Evolutionary conservation across 192 early-diverging fungal genomes (phyloP).

Genomic region (Mortierella antarctica): DNA sequence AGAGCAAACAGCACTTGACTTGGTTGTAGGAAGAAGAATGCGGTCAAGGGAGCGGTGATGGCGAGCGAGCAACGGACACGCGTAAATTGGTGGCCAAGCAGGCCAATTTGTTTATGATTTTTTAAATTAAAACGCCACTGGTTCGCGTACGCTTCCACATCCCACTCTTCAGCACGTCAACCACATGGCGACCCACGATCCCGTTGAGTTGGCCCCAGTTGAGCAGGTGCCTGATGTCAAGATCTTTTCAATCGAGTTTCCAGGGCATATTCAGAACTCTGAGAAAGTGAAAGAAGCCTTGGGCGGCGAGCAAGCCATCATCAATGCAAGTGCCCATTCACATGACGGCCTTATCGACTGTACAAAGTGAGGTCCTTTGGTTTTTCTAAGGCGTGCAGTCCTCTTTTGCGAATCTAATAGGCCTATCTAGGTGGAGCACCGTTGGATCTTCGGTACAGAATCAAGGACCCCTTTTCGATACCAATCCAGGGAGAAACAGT

Average conservation of each 20-base stretch:
- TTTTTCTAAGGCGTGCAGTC: background rate
- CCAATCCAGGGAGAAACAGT: conserved; percentile 41
- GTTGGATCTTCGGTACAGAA: conserved; percentile 32
- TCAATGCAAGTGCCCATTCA: conserved; percentile 17
- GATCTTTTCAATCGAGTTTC: conserved; percentile 44
- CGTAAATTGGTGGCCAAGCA: conserved; percentile 49
- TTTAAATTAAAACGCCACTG: background rate
- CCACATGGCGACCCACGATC: background rate
- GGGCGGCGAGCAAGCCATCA: conserved; percentile 38
- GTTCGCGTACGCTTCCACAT: background rate
- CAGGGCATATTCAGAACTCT: conserved; percentile 31
- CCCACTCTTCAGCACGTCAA: background rate
- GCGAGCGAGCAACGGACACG: background rate
- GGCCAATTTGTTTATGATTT: conserved; percentile 4
- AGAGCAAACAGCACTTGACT: background rate
- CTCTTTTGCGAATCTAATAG: background rate
- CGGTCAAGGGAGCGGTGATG: background rate
- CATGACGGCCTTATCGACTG: background rate
- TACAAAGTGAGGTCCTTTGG: background rate
- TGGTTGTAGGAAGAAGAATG: background rate
- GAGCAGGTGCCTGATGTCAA: conserved; percentile 22
- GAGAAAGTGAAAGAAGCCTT: conserved; percentile 30
- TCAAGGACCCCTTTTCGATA: conserved; percentile 36
- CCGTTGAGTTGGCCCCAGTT: background rate
- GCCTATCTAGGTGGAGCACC: conserved; percentile 42